A percentile compares a stretch with the other conserved stretches of the same genome.
Conservation (phyloP, 2,329 filamentous ascomycete species). For the Grosmannia clavigera region DNA sequence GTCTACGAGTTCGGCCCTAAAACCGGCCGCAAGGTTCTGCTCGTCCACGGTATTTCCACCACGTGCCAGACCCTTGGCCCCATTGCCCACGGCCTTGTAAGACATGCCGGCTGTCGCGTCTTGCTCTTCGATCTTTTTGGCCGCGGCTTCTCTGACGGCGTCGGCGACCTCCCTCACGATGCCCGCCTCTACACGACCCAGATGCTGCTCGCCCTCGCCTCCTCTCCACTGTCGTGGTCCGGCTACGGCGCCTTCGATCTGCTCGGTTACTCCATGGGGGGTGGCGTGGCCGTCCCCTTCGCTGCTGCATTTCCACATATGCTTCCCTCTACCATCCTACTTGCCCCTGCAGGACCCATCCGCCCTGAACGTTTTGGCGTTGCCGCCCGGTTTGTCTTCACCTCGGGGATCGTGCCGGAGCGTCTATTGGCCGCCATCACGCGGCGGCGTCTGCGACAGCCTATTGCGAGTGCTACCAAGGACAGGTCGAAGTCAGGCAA, state of each 20-base stretch:
- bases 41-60: conserved; percentile 77
- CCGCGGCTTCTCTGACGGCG: conserved; percentile 53
- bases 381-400: conserved; percentile 38
- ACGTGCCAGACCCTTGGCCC: conserved; percentile 61
- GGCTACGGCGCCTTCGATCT: conserved; percentile 46
- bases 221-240: conserved; percentile 58
- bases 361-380: conserved; percentile 39
- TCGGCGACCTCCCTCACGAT: conserved; percentile 57
- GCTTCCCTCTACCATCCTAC: conserved; percentile 57
- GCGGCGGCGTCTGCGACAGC: conserved; percentile 33
- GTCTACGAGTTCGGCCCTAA: conserved; percentile 76
- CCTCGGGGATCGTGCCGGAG: conserved; percentile 41
- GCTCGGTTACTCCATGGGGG: conserved; percentile 72
- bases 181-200: conserved; percentile 61
- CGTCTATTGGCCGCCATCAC: conserved; percentile 36
- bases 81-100: conserved; percentile 54
- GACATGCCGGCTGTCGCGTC: conserved; percentile 56
- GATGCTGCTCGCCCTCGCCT: conserved; percentile 57
- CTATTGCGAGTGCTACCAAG: conserved; percentile 28
- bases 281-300: conserved; percentile 65
- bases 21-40: conserved; percentile 58
- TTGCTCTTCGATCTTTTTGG: conserved; percentile 70
- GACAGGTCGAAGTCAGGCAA: neutral
- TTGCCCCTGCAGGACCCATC: conserved; percentile 71
- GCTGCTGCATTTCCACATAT: conserved; percentile 59